Evolutionary conservation across 2,329 filamentous ascomycete species (phyloP), one percentile per base, ranked within the genome.

Genomic region (Fusarium ramigenum): DNA sequence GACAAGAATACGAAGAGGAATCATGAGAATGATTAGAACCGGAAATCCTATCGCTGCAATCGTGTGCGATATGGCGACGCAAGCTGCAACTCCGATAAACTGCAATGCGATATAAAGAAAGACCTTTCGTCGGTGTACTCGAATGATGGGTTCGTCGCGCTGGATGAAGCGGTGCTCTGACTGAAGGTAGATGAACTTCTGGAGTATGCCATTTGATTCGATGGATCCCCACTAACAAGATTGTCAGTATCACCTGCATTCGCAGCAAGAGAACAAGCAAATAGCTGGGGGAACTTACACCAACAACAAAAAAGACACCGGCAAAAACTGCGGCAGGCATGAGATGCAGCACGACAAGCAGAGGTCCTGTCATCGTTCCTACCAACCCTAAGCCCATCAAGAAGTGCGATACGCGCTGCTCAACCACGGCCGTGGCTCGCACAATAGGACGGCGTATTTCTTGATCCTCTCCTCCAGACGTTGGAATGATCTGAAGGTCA

Each of bases 211-310:
- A 42, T 42, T 42, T 7, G 21, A 42, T 7, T 42, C 40, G 9
- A 42, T 42, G 4, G 40, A 42, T 4, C 40, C 40, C 40, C 40
- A 42, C 40, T 42, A 10, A 40, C 39, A 40, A n/a, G 21, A 16
- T n/a, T 42, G 14, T 42, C 21, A 42, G 40, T 42, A 42, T 42
- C 39, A 7, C 7, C 5, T 40, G 12, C 19, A 12, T 2, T 11
- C 2, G 6, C 10, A 3, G 19, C 10, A 40, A 9, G 19, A 14
- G 39, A 40, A 15, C 12, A 11, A 39, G 19, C 2, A 11, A 11
- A 12, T 39, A n/a, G 19, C 21, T 15, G 4, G 9, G 21, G 5
- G 21, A 0, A 40, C 39, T n/a, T n/a, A 42, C 40, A 0, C 21
- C 21, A n/a, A 42, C 14, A 16, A 42, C 14, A n/a, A 42, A 42